Base-by-base conservation (phyloP, 495 filamentous ascomycete genomes). In the Podospora fimiseda region DNA sequence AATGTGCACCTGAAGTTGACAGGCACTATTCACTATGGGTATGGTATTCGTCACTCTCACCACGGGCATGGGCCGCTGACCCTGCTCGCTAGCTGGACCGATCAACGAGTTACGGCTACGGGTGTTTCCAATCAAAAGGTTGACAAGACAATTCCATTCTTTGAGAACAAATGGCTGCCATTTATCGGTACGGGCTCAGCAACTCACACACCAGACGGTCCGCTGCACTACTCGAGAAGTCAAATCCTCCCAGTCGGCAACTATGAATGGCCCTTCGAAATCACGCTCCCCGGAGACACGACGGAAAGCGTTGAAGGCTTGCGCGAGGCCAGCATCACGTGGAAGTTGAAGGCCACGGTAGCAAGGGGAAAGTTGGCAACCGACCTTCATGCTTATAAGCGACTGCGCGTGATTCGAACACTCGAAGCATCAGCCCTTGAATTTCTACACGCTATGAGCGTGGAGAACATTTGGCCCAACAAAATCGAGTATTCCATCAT, bases 401-500 rank as follows among this genome's bases (percentile, higher is more conserved):
- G 89, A 42, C 70, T 98, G 48, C 81, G 93, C 16, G 84, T 98
- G 53, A 86, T 98, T 43, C 79, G 93, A 47, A 96, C 92, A 3
- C 70, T 96, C 46, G 86, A 89, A 27, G 76, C 87, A 14, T 84
- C 86, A 38, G 84, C 88, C 23, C 75, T 93, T 52, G 92, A 96
- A 64, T 76, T 93, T 54, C 80, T 86, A 15, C 87, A 93, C 64
- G 86, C 87, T 9, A 90, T 91, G 88, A 90, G 85, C n/a, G 84
- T 95, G 48, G 88, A 95, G 66, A 95, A 95, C 61, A 80, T 93
- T 50, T 98, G 93, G 93, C 82, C 87, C 9, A 88, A 91, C 69
- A 98, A 98, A 74, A 80, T 96, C 60, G 84, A 93, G 62, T 97
- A 97, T 66, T 87, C 86, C 6, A 86, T 98, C 52, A 83, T 84